Evolutionary conservation across 768 basidiomycete genomes (phyloP), one percentile per base, ranked within the genome.

Genomic region (Mycena vulgaris): DNA sequence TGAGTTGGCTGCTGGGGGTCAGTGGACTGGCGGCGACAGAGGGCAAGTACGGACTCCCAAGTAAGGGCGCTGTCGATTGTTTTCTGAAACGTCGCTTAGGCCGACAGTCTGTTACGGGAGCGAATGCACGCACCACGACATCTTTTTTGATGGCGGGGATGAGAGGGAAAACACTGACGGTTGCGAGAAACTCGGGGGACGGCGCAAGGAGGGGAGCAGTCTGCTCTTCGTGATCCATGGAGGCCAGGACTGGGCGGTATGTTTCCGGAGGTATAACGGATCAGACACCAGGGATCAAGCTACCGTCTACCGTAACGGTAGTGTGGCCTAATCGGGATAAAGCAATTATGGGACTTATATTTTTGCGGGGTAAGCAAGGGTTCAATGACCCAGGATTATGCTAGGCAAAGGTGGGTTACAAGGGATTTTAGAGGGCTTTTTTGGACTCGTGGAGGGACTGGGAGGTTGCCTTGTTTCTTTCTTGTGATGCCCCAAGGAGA

Each of bases 121-220:
- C 49, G 55, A 33, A 9, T 30, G 39, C 37, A 83, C 91, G 78
- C 77, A 94, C 94, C 17, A 83, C 85, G 25, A 92, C 86, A 79
- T 95, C 93, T 64, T 83, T 88, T 77, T 90, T 92, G 49, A 95
- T 76, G 68, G 89, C 86, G 25, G 90, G 90, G 70, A 95, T 93
- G 28, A 95, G 84, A n/a, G 94, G 94, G 78, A 93, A 95, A 39
- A 95, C 94, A 74, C 88, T 90, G 74, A 93, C 84, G 3, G 89
- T 83, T 8, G 89, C 88, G 11, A 93, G 78, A 69, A 83, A 81
- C 57, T 90, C 91, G 51, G 85, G 83, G 2, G 88, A 85, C 7
- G 91, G 90, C 17, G 88, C 88, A 13, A 90, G 79, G 75, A 88
- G 73, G 62, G 76, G 70, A 13, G 78, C 75, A n/a, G 78, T 64